A percentile compares a stretch with the other conserved stretches of the same genome.
Conservation (phyloP, 345 rosid genomes). For the Eucalyptus tenuipes region DNA sequence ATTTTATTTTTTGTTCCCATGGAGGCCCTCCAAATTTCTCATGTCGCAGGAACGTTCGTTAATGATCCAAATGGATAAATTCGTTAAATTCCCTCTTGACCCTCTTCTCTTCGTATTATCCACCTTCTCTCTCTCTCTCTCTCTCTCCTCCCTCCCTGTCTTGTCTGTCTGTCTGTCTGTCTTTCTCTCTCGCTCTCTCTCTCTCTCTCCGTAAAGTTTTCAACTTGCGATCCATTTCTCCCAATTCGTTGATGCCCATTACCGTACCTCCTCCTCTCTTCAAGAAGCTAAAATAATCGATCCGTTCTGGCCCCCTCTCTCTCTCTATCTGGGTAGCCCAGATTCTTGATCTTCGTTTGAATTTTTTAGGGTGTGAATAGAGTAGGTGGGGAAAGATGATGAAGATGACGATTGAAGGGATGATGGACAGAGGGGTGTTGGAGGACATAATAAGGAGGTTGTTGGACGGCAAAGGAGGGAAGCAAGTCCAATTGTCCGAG, state of each 20-base stretch:
- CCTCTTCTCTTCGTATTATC: neutral
- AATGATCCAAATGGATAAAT: neutral
- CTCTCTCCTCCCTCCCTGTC: neutral
- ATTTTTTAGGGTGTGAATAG: neutral
- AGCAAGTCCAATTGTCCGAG: constrained; percentile 93
- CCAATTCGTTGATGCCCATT: neutral
- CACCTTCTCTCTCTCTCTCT: neutral
- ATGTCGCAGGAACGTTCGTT: rapidly evolving
- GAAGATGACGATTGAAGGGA: constrained; percentile 65
- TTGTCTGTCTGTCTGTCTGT: neutral
- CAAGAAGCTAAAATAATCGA: neutral
- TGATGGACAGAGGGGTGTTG: constrained; percentile 69
- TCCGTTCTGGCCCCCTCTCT: neutral
- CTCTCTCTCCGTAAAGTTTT: neutral
- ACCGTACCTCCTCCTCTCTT: neutral
- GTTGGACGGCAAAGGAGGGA: constrained; percentile 88
- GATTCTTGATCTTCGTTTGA: neutral
- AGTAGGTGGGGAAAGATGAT: constrained; percentile 9
- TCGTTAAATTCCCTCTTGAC: neutral
- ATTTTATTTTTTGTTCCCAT: neutral
- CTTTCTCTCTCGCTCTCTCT: neutral
- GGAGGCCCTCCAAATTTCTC: neutral
- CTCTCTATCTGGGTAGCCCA: neutral
- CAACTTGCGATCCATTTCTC: neutral
- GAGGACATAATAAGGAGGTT: constrained; percentile 89